Base-by-base conservation (phyloP, 1,284 basidiomycete species). In the Ceratobasidium sp. region DNA sequence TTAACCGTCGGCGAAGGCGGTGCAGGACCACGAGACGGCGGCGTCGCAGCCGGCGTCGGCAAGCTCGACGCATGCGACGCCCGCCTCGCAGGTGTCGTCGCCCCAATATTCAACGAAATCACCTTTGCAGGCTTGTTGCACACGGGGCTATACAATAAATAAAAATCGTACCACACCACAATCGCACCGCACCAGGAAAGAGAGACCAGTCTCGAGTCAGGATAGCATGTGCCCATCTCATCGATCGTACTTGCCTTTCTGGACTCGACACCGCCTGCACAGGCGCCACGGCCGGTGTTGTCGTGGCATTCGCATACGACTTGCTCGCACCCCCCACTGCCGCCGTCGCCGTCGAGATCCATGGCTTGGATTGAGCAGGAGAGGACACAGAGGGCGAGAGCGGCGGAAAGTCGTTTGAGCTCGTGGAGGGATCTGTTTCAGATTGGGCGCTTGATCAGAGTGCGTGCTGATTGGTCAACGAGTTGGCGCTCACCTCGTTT, bases 81-180 rank as follows among this genome's bases (percentile, higher is more conserved):
- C 24, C 50, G 48, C 29, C 29, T 48, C 7, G 27, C n/a, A 24
- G 63, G 24, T 1, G 31, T 47, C n/a, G n/a, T n/a, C 36, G 50
- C 24, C 2, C 57, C 57, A 54, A 71, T 71, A 36, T 71, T 71
- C 14, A 71, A 27, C 54, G 66, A 45, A 29, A 71, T 71, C 19
- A 48, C 44, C 31, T 71, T 71, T 24, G 54, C 66, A 36, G 63
- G 36, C 11, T 4, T n/a, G n/a, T n/a, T 41, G 36, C 36, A 41
- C 11, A 41, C 36, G 36, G 36, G 36, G 36, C 36, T 41, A 11
- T 41, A 41, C 36, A 41, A 41, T 41, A 41, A n/a, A n/a, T n/a
- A n/a, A n/a, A n/a, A n/a, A n/a, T n/a, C n/a, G n/a, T n/a, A n/a
- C n/a, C n/a, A n/a, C n/a, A n/a, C n/a, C n/a, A n/a, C n/a, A n/a